phyloP scores from a whole-genome alignment of 2,329 filamentous ascomycete genomes.

The Fusarium compactum region DNA sequence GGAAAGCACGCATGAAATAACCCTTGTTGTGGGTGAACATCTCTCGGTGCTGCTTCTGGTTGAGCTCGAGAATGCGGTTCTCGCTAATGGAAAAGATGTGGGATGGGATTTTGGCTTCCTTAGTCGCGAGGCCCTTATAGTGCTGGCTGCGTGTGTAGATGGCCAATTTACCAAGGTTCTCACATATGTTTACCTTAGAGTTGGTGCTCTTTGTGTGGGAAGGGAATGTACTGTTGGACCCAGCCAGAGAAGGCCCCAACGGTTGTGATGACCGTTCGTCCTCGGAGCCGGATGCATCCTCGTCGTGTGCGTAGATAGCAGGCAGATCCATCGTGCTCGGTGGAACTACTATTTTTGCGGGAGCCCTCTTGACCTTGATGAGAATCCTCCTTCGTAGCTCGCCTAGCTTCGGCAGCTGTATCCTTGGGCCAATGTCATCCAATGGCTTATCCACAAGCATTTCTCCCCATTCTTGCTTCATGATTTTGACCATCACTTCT shows the following conservation, averaged over 20 bases:
- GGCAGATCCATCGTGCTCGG: conserved; percentile 52
- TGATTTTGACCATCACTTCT: conserved; percentile 91
- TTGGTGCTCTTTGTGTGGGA: conserved; percentile 56
- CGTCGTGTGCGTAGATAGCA: conserved; percentile 49
- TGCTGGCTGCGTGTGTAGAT: conserved; percentile 90
- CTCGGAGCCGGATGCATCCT: conserved; percentile 58
- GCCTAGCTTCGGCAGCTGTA: conserved; percentile 75
- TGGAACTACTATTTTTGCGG: conserved; percentile 50
- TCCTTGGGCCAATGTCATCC: conserved; percentile 63
- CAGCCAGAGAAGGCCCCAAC: conserved; percentile 27
- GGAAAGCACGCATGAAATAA: conserved; percentile 93
- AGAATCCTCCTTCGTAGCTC: conserved; percentile 84
- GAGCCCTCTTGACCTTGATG: conserved; percentile 79
- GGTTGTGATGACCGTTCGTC: conserved; percentile 53
- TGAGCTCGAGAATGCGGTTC: conserved; percentile 72
- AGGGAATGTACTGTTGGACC: conserved; percentile 19
- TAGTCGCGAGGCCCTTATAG: conserved; percentile 78
- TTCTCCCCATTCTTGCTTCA: conserved; percentile 87
- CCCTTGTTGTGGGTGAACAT: conserved; percentile 89
- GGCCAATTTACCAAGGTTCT: conserved; percentile 78
- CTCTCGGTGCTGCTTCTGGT: conserved; percentile 73
- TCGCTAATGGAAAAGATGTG: conserved; percentile 93
- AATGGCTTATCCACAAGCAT: conserved; percentile 73
- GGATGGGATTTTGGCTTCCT: conserved; percentile 68
- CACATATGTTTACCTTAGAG: conserved; percentile 72